Evolutionary conservation across 164 flowering plant species (phyloP).

Genomic region (Aristolochia californica): DNA sequence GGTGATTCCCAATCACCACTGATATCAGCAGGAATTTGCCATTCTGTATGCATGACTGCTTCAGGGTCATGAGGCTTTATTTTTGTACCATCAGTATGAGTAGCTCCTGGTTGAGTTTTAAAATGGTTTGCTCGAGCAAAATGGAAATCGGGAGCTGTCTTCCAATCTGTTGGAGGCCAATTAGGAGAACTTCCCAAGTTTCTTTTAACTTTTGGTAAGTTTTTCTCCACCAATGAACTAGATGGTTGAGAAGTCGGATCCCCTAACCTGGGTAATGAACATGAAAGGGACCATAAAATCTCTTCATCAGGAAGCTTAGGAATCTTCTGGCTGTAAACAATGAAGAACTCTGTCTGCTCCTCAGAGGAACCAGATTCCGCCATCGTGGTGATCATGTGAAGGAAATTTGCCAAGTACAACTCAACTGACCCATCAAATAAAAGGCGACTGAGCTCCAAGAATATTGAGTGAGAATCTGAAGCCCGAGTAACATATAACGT

Average conservation of each 20-base stretch:
- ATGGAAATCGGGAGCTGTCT: slow-evolving; percentile 59
- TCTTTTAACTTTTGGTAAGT: slow-evolving; percentile 18
- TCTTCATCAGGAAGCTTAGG: slow-evolving; percentile 63
- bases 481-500: slow-evolving; percentile 43
- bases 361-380: slow-evolving; percentile 64
- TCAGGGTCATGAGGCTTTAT: slow-evolving; percentile 7
- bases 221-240: slow-evolving; percentile 10
- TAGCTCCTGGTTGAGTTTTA: slow-evolving; percentile 15
- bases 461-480: slow-evolving; percentile 61
- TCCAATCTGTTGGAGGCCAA: slow-evolving; percentile 82
- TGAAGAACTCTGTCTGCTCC: slow-evolving; percentile 65
- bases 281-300: slow-evolving; percentile 52
- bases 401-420: slow-evolving; percentile 84
- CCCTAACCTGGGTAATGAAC: slow-evolving; percentile 8
- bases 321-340: slow-evolving; percentile 67
- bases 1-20: slow-evolving; percentile 20
- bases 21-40: slow-evolving; percentile 10
- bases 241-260: slow-evolving; percentile 12
- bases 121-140: slow-evolving; percentile 24
- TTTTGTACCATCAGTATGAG: slow-evolving; percentile 8
- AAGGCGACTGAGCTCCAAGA: slow-evolving; percentile 73
- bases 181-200: slow-evolving; percentile 24
- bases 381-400: slow-evolving; percentile 86
- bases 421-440: slow-evolving; percentile 52
- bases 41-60: slow-evolving; percentile 5